Evolutionary conservation across 768 basidiomycete genomes (phyloP).

Genomic region (Lentinula guzmanii): DNA sequence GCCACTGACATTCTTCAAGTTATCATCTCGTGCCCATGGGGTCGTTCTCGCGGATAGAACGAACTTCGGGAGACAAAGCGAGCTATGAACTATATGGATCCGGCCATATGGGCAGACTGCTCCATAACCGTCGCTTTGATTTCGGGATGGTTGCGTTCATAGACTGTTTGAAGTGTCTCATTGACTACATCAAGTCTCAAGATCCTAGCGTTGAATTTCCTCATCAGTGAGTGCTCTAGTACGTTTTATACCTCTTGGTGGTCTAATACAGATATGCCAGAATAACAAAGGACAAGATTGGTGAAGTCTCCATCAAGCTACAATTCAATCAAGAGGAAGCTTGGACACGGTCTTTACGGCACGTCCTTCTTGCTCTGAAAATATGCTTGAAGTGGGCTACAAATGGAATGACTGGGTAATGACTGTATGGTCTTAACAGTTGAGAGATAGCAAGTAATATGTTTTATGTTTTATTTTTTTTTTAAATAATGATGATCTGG

Average conservation of each 20-base stretch:
- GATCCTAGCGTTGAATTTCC: constrained; percentile 74
- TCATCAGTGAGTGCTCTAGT: constrained; percentile 60
- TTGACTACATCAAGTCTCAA: constrained; percentile 77
- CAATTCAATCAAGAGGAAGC: constrained; percentile 94
- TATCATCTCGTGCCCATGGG: constrained; percentile 93
- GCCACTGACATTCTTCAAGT: constrained; percentile 31
- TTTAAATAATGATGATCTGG: neutral
- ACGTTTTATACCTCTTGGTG: neutral
- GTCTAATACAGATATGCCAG: constrained; percentile 32
- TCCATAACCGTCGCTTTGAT: constrained; percentile 96
- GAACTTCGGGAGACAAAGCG: constrained; percentile 72
- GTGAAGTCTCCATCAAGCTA: constrained; percentile 88
- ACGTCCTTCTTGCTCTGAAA: constrained; percentile 85
- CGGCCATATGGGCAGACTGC: constrained; percentile 78
- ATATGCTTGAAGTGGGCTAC: constrained; percentile 85
- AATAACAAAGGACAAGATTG: constrained; percentile 91
- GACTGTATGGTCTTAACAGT: neutral
- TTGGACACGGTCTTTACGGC: constrained; percentile 91
- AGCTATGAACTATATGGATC: constrained; percentile 93
- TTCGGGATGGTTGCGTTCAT: constrained; percentile 94
- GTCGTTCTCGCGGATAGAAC: constrained; percentile 90
- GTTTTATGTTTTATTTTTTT: too few species aligned
- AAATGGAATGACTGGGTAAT: constrained; percentile 61
- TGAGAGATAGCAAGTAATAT: neutral
- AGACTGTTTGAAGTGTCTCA: constrained; percentile 88